phyloP scores from a whole-genome alignment of 1,284 basidiomycete species.

The Phlebopus sp. region DNA sequence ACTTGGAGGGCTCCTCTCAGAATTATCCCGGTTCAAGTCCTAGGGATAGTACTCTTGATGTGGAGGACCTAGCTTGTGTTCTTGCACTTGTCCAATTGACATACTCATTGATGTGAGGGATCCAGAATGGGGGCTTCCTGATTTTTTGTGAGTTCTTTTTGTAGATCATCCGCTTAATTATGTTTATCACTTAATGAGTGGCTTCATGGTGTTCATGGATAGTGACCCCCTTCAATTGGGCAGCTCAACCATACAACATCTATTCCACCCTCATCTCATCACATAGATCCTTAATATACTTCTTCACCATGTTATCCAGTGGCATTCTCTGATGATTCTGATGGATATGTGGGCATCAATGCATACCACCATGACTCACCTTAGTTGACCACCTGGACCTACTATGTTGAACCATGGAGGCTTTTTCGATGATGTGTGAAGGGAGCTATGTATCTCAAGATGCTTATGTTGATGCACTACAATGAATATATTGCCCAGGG shows the following conservation, averaged over 20 bases:
- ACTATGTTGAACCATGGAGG: not conserved
- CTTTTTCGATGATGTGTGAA: conserved; percentile 11
- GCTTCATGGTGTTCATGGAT: conserved; percentile 1
- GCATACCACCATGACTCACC: conserved; percentile 42
- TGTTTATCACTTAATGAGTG: conserved; percentile 9
- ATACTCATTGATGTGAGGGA: conserved; percentile 55
- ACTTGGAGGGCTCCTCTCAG: not conserved
- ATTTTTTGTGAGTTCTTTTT: conserved; percentile 41
- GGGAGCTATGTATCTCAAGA: conserved; percentile 39
- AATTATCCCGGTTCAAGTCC: conserved; percentile 5
- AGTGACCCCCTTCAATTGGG: conserved; percentile 43
- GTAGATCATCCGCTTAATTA: conserved; percentile 2
- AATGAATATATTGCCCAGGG: conserved; percentile 51
- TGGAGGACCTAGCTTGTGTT: conserved; percentile 36
- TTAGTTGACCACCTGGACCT: conserved; percentile 28
- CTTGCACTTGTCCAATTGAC: conserved; percentile 44
- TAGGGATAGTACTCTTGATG: conserved; percentile 24
- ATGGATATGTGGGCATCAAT: conserved; percentile 53
- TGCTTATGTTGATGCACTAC: conserved; percentile 52
- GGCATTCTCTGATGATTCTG: conserved; percentile 45
- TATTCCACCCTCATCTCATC: conserved; percentile 44
- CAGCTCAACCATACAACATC: conserved; percentile 34
- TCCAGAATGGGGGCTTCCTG: conserved; percentile 48
- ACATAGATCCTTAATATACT: conserved; percentile 39
- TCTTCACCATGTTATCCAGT: conserved; percentile 45